Percentiles rank a stretch among this genome's conserved stretches.
Conservation (phyloP, 2,329 filamentous ascomycete species). For the Phaeosphaeriaceae sp. region DNA sequence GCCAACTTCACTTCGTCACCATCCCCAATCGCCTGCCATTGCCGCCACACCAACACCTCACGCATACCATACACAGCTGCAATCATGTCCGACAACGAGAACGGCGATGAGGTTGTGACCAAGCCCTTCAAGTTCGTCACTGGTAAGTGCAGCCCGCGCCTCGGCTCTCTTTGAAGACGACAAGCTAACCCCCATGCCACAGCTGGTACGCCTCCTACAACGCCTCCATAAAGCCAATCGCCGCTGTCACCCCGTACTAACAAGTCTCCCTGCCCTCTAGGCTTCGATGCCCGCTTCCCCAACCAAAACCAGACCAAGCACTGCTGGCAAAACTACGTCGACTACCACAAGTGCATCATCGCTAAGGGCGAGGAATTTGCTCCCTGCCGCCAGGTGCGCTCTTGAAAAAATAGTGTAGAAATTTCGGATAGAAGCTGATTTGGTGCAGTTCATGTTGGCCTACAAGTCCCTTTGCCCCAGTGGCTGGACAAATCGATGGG, state of each 20-base stretch:
- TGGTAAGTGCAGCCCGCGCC: slow-evolving; percentile 66
- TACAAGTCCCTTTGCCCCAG: slow-evolving; percentile 98
- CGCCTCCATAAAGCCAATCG: slow-evolving; percentile 8
- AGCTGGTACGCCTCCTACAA: slow-evolving; percentile 48
- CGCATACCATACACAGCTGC: slow-evolving; percentile 47
- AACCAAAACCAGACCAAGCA: slow-evolving; percentile 99
- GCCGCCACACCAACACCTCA: slow-evolving; percentile 28
- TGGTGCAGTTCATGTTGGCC: slow-evolving; percentile 84
- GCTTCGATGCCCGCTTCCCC: slow-evolving; percentile 98
- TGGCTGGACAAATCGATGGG: slow-evolving; percentile 92
- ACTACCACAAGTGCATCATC: slow-evolving; percentile 99
- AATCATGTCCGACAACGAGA: slow-evolving; percentile 79
- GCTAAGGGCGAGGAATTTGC: slow-evolving; percentile 99
- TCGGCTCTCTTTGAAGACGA: slow-evolving; percentile 13
- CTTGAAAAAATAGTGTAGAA: not conserved
- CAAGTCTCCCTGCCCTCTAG: slow-evolving; percentile 56
- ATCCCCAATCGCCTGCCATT: slow-evolving; percentile 37
- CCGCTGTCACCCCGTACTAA: slow-evolving; percentile 16
- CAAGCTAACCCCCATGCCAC: slow-evolving; percentile 41
- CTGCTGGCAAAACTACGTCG: slow-evolving; percentile 99
- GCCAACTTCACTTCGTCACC: slow-evolving; percentile 39
- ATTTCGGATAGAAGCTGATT: slow-evolving; percentile 15
- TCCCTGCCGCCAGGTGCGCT: slow-evolving; percentile 87
- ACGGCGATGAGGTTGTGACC: slow-evolving; percentile 77
- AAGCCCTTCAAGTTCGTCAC: slow-evolving; percentile 99